These are phyloP conservation scores for Neonothopanus nambi DNA, from an alignment of 1,284 basidiomycete species.

Conservation along the genomic window DNA sequence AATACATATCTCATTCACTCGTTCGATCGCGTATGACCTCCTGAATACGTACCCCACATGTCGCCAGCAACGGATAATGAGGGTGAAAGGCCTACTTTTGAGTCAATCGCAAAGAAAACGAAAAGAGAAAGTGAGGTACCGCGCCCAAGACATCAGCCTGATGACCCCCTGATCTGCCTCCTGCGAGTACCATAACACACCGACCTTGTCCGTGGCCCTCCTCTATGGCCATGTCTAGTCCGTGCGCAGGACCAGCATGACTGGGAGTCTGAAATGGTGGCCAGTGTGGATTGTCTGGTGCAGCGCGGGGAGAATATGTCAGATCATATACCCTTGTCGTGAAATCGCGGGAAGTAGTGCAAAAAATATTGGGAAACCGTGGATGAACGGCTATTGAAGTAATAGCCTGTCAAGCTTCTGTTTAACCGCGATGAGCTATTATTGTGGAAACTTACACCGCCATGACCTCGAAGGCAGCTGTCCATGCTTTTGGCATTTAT, in stretches of 20 bases:
- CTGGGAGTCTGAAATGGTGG: constrained; percentile 49
- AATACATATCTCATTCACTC: constrained; percentile 5
- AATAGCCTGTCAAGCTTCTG: constrained; percentile 47
- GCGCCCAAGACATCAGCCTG: constrained; percentile 63
- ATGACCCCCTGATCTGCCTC: constrained; percentile 72
- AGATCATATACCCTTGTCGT: constrained; percentile 68
- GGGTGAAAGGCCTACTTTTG: constrained; percentile 62
- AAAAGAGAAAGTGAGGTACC: constrained; percentile 33
- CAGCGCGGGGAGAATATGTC: constrained; percentile 33
- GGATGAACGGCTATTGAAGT: constrained; percentile 68
- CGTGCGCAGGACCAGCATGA: constrained; percentile 65
- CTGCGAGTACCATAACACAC: constrained; percentile 63
- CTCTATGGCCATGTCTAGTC: constrained; percentile 54
- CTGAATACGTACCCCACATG: constrained; percentile 70
- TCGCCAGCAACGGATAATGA: constrained; percentile 61
- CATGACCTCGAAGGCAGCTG: constrained; percentile 63
- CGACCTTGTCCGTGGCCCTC: constrained; percentile 63
- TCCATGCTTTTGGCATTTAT: constrained; percentile 38
- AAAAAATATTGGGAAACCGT: constrained; percentile 53
- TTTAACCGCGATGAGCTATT: constrained; percentile 4
- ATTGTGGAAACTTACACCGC: constrained; percentile 49
- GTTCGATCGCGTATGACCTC: constrained; percentile 1
- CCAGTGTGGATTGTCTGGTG: constrained; percentile 57
- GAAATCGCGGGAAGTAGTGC: constrained; percentile 69
- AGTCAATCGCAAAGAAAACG: not conserved